These are phyloP conservation scores for Aspergillus sp. DNA, from an alignment of 2,329 filamentous ascomycete species.

Conservation along the genomic window DNA sequence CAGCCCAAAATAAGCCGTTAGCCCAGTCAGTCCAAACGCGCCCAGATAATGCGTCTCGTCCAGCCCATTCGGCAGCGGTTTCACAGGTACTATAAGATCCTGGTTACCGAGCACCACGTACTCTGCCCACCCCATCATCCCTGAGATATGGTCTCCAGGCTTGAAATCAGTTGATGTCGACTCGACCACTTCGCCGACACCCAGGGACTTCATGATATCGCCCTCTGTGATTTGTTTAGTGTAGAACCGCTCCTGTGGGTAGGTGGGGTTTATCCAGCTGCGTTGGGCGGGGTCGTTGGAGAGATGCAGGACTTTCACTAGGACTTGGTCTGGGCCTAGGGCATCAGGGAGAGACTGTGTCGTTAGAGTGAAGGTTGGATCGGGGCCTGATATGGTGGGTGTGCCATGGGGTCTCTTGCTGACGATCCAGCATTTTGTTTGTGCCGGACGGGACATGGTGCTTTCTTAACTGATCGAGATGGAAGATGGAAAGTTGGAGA, in stretches of 20 bases:
- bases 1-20: slow-evolving; percentile 40
- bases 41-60: slow-evolving; percentile 31
- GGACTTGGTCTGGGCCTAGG: background rate
- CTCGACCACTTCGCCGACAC: background rate
- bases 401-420: background rate
- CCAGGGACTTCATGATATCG: background rate
- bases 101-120: background rate
- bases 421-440: background rate
- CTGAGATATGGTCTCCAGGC: background rate
- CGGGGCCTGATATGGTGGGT: background rate
- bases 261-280: slow-evolving; percentile 47
- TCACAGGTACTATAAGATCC: background rate
- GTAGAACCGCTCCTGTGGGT: slow-evolving; percentile 45
- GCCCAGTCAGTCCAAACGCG: background rate
- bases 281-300: slow-evolving; percentile 57
- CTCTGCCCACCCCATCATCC: background rate
- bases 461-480: background rate
- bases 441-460: background rate
- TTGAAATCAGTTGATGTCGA: background rate
- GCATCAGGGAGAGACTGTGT: background rate
- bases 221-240: slow-evolving; percentile 44
- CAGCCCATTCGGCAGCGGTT: slow-evolving; percentile 29
- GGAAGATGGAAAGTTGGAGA: background rate
- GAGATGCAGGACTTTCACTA: slow-evolving; percentile 21
- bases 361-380: background rate